Evolutionary conservation across 805 yeast genomes (phyloP).

Genomic region (Ogataea paraovalis): DNA sequence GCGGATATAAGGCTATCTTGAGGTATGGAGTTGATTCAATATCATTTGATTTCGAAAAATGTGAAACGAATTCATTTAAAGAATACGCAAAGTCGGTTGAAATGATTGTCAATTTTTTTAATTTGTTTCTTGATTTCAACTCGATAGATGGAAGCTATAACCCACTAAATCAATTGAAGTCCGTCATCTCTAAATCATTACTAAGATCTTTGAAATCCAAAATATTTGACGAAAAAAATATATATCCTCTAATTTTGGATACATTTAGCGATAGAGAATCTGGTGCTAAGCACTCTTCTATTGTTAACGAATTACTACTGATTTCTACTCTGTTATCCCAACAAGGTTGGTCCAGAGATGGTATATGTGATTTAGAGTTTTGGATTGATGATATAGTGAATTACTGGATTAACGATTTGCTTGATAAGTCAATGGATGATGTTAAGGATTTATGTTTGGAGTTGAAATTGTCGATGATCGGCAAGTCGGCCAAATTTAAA

Average conservation of each 20-base stretch:
- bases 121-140: slow-evolving; percentile 16
- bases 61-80: background rate
- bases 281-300: background rate
- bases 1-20: slow-evolving; percentile 7
- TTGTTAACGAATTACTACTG: slow-evolving; percentile 11
- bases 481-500: slow-evolving; percentile 8
- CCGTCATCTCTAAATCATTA: slow-evolving; percentile 17
- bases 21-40: slow-evolving; percentile 4
- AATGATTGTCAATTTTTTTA: slow-evolving; percentile 20
- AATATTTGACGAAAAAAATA: slow-evolving; percentile 22
- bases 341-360: slow-evolving; percentile 29
- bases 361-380: slow-evolving; percentile 30
- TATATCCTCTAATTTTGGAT: slow-evolving; percentile 25
- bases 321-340: slow-evolving; percentile 23
- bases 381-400: slow-evolving; percentile 31
- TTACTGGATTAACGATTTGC: slow-evolving; percentile 27
- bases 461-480: slow-evolving; percentile 6
- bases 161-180: slow-evolving; percentile 15
- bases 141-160: slow-evolving; percentile 4
- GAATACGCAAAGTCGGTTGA: slow-evolving; percentile 18
- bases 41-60: slow-evolving; percentile 2
- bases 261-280: slow-evolving; percentile 11
- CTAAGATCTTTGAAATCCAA: slow-evolving; percentile 18
- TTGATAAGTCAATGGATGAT: slow-evolving; percentile 23
- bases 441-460: slow-evolving; percentile 20